phyloP scores from a whole-genome alignment of 805 yeast genomes.

The Zygotorulaspora chibaensis region DNA sequence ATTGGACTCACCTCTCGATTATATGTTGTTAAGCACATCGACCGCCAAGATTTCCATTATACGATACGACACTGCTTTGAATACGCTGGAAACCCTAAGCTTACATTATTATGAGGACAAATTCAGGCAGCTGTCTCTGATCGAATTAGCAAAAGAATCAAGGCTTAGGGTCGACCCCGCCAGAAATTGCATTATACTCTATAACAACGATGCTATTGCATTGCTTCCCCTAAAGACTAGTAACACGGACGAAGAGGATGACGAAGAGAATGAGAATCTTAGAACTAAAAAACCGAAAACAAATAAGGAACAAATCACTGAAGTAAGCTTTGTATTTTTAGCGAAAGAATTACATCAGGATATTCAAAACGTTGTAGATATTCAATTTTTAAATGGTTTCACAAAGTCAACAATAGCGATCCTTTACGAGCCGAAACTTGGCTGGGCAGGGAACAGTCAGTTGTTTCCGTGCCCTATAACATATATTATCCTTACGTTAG shows the following conservation, averaged over 20 bases:
- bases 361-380: slow-evolving; percentile 61
- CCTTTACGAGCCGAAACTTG: slow-evolving; percentile 50
- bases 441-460: slow-evolving; percentile 67
- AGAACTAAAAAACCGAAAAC: slow-evolving; percentile 9
- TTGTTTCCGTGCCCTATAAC: slow-evolving; percentile 22
- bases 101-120: slow-evolving; percentile 82
- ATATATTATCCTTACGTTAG: slow-evolving; percentile 44
- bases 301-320: slow-evolving; percentile 12
- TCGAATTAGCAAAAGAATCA: slow-evolving; percentile 35
- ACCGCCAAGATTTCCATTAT: slow-evolving; percentile 75
- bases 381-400: slow-evolving; percentile 67
- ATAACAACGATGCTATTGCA: slow-evolving; percentile 65
- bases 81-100: slow-evolving; percentile 64
- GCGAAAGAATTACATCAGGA: slow-evolving; percentile 53
- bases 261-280: slow-evolving; percentile 33
- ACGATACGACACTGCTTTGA: slow-evolving; percentile 56
- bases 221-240: slow-evolving; percentile 58
- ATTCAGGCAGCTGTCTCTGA: slow-evolving; percentile 45
- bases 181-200: slow-evolving; percentile 49
- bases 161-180: slow-evolving; percentile 60
- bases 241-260: slow-evolving; percentile 41
- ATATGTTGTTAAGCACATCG: slow-evolving; percentile 60
- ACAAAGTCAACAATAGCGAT: slow-evolving; percentile 79
- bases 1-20: slow-evolving; percentile 50
- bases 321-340: slow-evolving; percentile 52